Percentiles rank a stretch among this genome's conserved stretches.
Conservation (phyloP, 192 early-diverging fungal genomes). For the Mortierella antarctica region DNA sequence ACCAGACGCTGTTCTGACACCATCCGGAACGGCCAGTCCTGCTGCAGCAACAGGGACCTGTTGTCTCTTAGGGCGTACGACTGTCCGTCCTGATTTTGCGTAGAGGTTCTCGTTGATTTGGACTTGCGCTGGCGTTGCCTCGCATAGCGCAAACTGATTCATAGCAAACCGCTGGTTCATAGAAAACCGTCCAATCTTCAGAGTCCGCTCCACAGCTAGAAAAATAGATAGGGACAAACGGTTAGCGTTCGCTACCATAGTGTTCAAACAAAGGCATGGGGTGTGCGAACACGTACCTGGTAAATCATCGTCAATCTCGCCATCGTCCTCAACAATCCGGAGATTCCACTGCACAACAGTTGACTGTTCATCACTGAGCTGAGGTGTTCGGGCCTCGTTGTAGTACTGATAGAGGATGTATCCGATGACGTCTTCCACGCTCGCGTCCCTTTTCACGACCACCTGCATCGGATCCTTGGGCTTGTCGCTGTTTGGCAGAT, state of each 20-base stretch:
- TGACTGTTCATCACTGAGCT: slow-evolving; percentile 67
- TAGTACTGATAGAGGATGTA: slow-evolving; percentile 91
- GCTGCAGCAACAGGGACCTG: slow-evolving; percentile 4
- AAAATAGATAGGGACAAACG: not conserved
- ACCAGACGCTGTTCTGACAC: not conserved
- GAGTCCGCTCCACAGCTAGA: slow-evolving; percentile 86
- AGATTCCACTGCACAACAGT: slow-evolving; percentile 88
- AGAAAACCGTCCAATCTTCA: slow-evolving; percentile 83
- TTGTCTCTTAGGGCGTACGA: slow-evolving; percentile 32
- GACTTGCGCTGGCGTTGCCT: slow-evolving; percentile 80
- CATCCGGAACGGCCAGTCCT: slow-evolving; percentile 22
- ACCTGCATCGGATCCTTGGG: slow-evolving; percentile 68
- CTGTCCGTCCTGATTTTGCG: slow-evolving; percentile 37
- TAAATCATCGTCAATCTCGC: slow-evolving; percentile 95
- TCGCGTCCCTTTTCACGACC: slow-evolving; percentile 79
- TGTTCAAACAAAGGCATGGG: not conserved
- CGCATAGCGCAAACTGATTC: slow-evolving; percentile 91
- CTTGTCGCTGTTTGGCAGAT: slow-evolving; percentile 63
- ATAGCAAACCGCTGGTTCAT: slow-evolving; percentile 76
- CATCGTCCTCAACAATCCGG: slow-evolving; percentile 95
- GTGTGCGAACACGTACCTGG: slow-evolving; percentile 67
- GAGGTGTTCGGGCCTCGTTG: slow-evolving; percentile 72
- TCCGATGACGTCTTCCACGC: slow-evolving; percentile 95
- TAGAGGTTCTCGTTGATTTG: slow-evolving; percentile 58
- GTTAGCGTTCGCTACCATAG: no score